Conservation (phyloP, 495 filamentous ascomycete genomes). For the Aspergillus baeticus region DNA sequence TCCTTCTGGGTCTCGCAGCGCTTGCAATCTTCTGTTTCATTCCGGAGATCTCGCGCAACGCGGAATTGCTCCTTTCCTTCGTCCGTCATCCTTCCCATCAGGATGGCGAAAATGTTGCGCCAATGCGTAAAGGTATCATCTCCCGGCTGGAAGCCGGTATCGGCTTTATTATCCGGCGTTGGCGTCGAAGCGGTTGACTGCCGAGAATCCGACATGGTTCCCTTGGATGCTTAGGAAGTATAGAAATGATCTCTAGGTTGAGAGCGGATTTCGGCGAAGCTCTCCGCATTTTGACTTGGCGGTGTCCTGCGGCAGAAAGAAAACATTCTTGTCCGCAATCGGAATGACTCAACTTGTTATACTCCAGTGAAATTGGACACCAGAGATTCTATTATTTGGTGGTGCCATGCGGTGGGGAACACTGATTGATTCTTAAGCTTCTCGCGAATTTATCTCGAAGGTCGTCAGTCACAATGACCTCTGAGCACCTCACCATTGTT, state of each 20-base stretch:
- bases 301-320: conserved; percentile 34
- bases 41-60: conserved; percentile 60
- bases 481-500: conserved; percentile 66
- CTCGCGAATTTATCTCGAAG: not conserved
- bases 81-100: conserved; percentile 67
- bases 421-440: not conserved
- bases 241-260: conserved; percentile 4
- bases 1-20: conserved; percentile 76
- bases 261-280: conserved; percentile 20
- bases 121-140: conserved; percentile 69
- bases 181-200: conserved; percentile 20
- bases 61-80: conserved; percentile 71
- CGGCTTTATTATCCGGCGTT: conserved; percentile 22
- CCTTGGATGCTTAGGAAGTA: conserved; percentile 3
- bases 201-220: conserved; percentile 35
- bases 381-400: not conserved
- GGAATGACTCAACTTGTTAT: conserved; percentile 9
- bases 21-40: conserved; percentile 70
- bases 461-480: conserved; percentile 23
- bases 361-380: not conserved
- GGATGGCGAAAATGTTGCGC: conserved; percentile 75
- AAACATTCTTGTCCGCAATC: conserved; percentile 1
- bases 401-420: not conserved
- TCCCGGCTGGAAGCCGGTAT: conserved; percentile 46
- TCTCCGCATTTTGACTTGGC: conserved; percentile 30